These are phyloP conservation scores for Aspergillus felis DNA, from an alignment of 2,329 filamentous ascomycete species.

Conservation along the genomic window DNA sequence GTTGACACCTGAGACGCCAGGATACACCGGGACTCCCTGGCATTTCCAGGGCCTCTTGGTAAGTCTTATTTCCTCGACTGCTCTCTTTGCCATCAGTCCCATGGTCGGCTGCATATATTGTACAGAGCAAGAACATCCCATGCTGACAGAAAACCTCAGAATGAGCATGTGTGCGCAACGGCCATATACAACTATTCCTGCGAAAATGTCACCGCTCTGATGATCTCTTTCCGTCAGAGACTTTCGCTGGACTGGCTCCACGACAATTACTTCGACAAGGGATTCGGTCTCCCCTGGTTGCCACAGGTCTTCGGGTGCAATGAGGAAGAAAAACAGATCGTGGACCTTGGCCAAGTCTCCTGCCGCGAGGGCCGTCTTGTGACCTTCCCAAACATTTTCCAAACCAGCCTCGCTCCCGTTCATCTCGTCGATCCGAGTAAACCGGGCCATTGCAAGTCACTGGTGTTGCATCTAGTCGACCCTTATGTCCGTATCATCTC, in stretches of 20 bases:
- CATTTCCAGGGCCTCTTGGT: slow-evolving; percentile 45
- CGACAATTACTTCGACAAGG: background rate
- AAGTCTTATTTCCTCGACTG: background rate
- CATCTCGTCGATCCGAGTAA: background rate
- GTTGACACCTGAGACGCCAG: slow-evolving; percentile 55
- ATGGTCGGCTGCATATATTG: background rate
- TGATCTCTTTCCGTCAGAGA: slow-evolving; percentile 49
- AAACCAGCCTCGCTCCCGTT: background rate
- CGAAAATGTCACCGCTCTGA: slow-evolving; percentile 57
- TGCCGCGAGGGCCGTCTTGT: slow-evolving; percentile 3
- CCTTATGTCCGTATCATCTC: slow-evolving; percentile 1
- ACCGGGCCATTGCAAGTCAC: background rate
- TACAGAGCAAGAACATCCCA: background rate
- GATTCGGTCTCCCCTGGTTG: slow-evolving; percentile 2
- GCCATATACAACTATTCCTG: slow-evolving; percentile 63
- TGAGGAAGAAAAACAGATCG: background rate
- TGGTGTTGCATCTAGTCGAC: slow-evolving; percentile 1
- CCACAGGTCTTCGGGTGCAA: background rate
- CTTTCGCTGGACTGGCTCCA: background rate
- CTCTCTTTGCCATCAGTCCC: background rate
- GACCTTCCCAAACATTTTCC: slow-evolving; percentile 7
- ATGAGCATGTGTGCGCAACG: slow-evolving; percentile 61
- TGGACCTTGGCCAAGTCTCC: slow-evolving; percentile 7
- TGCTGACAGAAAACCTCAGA: slow-evolving; percentile 27
- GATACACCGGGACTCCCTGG: slow-evolving; percentile 45